A percentile compares a stretch with the other conserved stretches of the same genome.
phyloP scores from a whole-genome alignment of 2,329 filamentous ascomycete genomes.

The Stemphylium beticola region DNA sequence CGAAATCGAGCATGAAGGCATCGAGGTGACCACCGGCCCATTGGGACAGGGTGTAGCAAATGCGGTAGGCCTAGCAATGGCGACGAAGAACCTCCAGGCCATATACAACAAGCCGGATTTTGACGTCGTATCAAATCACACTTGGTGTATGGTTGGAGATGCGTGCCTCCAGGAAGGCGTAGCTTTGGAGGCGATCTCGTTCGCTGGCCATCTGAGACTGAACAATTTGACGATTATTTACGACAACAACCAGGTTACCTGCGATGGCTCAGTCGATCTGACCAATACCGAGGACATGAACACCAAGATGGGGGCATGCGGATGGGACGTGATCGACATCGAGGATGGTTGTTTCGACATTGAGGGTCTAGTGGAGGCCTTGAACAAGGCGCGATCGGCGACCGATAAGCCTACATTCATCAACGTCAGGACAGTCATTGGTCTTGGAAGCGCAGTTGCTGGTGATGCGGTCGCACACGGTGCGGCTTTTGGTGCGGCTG shows the following conservation, averaged over 20 bases:
- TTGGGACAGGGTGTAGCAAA: conserved; percentile 66
- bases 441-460: conserved; percentile 60
- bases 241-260: conserved; percentile 67
- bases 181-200: conserved; percentile 61
- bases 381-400: conserved; percentile 53
- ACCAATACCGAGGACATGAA: conserved; percentile 64
- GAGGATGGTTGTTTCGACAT: conserved; percentile 61
- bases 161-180: conserved; percentile 66
- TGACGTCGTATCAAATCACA: conserved; percentile 58
- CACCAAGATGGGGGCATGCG: conserved; percentile 62
- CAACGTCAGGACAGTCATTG: conserved; percentile 65
- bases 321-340: conserved; percentile 63
- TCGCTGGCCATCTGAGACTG: conserved; percentile 62
- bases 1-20: conserved; percentile 63
- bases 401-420: conserved; percentile 63
- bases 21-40: conserved; percentile 66
- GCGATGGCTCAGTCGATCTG: conserved; percentile 62
- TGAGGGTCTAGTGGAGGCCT: conserved; percentile 54
- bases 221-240: conserved; percentile 65
- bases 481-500: conserved; percentile 61
- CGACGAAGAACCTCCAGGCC: conserved; percentile 64
- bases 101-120: conserved; percentile 62
- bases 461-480: conserved; percentile 63
- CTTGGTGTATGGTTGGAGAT: conserved; percentile 64
- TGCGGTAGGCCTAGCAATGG: conserved; percentile 60